Percentiles rank a stretch among this genome's conserved stretches.
Evolutionary conservation across 768 basidiomycete species (phyloP).

Genomic region (Termitomyces sp.): DNA sequence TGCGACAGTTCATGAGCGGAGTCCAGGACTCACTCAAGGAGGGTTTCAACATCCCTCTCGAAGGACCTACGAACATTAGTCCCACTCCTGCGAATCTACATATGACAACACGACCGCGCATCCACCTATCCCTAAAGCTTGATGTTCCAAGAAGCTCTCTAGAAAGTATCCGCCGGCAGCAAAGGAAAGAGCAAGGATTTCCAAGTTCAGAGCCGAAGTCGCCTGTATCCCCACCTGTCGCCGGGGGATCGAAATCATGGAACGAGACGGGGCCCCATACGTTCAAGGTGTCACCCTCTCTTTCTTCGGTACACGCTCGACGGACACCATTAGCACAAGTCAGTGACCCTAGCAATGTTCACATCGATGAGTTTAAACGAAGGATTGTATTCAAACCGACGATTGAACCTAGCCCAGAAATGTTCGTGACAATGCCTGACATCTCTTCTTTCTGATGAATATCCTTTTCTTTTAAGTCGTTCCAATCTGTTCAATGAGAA

Average conservation of each 20-base stretch:
- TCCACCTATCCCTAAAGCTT: not conserved
- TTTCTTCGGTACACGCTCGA: slow-evolving; percentile 37
- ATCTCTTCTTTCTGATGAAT: slow-evolving; percentile 6
- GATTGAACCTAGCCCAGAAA: slow-evolving; percentile 20
- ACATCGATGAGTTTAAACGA: slow-evolving; percentile 27
- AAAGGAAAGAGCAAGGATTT: slow-evolving; percentile 27
- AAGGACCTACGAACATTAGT: slow-evolving; percentile 36
- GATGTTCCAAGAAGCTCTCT: not conserved
- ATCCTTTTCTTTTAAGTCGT: slow-evolving; percentile 20
- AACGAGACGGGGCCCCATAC: slow-evolving; percentile 38
- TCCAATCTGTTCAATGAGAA: slow-evolving; percentile 29
- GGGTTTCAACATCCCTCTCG: slow-evolving; percentile 41
- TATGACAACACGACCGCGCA: not conserved
- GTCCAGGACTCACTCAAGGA: slow-evolving; percentile 51
- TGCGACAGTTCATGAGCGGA: slow-evolving; percentile 69
- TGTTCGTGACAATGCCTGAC: slow-evolving; percentile 5
- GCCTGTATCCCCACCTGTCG: slow-evolving; percentile 13
- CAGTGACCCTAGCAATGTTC: slow-evolving; percentile 22
- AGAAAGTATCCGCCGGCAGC: slow-evolving; percentile 16
- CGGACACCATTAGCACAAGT: slow-evolving; percentile 30
- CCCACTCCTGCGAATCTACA: slow-evolving; percentile 18
- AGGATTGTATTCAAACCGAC: slow-evolving; percentile 36
- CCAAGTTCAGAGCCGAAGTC: slow-evolving; percentile 14
- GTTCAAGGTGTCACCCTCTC: slow-evolving; percentile 33
- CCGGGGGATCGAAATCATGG: slow-evolving; percentile 51